Conservation (phyloP, 2,329 filamentous ascomycete genomes). For the Calonectria pseudoreteaudii region DNA sequence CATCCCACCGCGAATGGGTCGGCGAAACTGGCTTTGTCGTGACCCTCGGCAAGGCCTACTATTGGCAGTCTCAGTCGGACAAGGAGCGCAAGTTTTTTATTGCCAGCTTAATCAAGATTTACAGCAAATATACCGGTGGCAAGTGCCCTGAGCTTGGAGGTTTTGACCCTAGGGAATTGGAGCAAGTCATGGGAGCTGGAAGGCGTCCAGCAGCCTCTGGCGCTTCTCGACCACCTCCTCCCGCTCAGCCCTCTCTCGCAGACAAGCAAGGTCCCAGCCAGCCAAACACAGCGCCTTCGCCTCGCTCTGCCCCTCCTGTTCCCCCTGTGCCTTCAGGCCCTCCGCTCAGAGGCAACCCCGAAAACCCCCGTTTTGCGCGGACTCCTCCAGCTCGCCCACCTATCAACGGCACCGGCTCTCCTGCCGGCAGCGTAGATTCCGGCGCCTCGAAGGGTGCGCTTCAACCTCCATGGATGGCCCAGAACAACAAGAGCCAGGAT, state of each 20-base stretch:
- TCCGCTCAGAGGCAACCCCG: conserved; percentile 34
- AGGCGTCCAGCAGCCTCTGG: conserved; percentile 49
- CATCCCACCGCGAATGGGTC: conserved; percentile 80
- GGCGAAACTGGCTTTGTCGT: conserved; percentile 87
- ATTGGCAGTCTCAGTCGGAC: conserved; percentile 91
- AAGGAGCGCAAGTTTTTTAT: conserved; percentile 99
- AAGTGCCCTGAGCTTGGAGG: conserved; percentile 82
- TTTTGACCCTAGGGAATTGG: conserved; percentile 84
- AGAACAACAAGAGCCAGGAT: conserved; percentile 69
- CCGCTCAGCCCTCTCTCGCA: conserved; percentile 32
- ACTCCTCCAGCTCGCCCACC: conserved; percentile 48
- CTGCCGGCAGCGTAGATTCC: conserved; percentile 65
- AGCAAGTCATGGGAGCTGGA: conserved; percentile 75
- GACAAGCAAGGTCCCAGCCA: conserved; percentile 38
- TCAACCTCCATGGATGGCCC: conserved; percentile 58
- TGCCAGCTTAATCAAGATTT: conserved; percentile 95
- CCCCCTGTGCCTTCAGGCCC: conserved; percentile 30
- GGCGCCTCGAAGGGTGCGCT: conserved; percentile 54
- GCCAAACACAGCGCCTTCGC: conserved; percentile 28
- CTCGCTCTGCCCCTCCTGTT: conserved; percentile 32
- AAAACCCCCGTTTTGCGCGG: conserved; percentile 44
- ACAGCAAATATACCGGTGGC: conserved; percentile 93
- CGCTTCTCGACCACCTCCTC: conserved; percentile 38
- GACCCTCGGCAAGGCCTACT: conserved; percentile 93
- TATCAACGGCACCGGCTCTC: conserved; percentile 59